These are phyloP conservation scores for Casuarina cunninghamiana DNA, from an alignment of 306 rosid species.

Conservation along the genomic window DNA sequence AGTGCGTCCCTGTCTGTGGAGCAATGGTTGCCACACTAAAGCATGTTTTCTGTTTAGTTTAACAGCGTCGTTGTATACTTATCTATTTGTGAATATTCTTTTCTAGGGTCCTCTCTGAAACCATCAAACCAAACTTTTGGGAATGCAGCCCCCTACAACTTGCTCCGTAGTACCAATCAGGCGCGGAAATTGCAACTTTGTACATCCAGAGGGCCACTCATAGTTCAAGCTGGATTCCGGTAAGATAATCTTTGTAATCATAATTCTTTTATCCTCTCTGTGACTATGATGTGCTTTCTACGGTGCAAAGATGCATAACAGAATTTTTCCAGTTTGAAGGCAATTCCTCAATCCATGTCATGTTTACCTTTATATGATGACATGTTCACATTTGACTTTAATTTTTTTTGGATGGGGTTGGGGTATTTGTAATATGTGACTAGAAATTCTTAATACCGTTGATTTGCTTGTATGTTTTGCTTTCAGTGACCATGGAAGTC, in stretches of 20 bases:
- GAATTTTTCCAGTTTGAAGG: neutral
- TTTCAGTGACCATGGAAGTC: constrained; percentile 67
- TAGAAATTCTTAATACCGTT: constrained; percentile 26
- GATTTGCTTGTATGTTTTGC: constrained; percentile 30
- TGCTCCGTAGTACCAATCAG: constrained; percentile 37
- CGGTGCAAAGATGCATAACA: constrained; percentile 1
- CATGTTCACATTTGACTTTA: neutral
- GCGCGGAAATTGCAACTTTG: constrained; percentile 37
- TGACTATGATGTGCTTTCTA: constrained; percentile 5
- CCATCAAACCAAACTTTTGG: constrained; percentile 37
- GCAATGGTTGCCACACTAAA: neutral
- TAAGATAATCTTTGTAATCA: constrained; percentile 29
- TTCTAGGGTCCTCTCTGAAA: constrained; percentile 47
- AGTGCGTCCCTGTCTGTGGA: neutral
- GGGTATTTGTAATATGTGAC: constrained; percentile 1
- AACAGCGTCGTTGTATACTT: constrained; percentile 7
- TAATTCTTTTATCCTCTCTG: constrained; percentile 3
- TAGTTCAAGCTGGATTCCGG: constrained; percentile 80
- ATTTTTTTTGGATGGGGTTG: neutral
- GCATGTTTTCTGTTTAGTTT: neutral
- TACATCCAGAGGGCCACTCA: constrained; percentile 46
- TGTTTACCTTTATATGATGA: neutral
- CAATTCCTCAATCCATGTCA: neutral
- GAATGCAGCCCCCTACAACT: constrained; percentile 40
- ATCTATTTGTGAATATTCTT: neutral